Evolutionary conservation across 495 filamentous ascomycete species (phyloP).

Genomic region (Trichocladium antarcticum): DNA sequence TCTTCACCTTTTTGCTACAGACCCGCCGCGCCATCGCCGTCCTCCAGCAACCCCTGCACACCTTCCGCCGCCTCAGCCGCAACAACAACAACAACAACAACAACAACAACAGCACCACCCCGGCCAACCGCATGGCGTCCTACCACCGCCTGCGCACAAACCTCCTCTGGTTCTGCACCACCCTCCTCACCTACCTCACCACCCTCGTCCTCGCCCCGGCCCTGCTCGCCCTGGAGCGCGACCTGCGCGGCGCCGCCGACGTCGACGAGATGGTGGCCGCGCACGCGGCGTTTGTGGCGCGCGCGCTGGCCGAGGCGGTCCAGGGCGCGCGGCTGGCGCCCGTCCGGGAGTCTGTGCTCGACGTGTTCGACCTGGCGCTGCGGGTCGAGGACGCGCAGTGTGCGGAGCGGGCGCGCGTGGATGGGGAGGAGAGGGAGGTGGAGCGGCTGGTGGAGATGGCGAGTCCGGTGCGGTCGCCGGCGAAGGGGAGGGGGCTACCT

Average conservation of each 20-base stretch:
- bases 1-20: slow-evolving; percentile 69
- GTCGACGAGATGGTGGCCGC: slow-evolving; percentile 70
- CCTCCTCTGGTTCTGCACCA: slow-evolving; percentile 69
- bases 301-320: slow-evolving; percentile 53
- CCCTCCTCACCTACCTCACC: slow-evolving; percentile 62
- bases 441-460: slow-evolving; percentile 25
- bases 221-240: slow-evolving; percentile 39
- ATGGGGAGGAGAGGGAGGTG: slow-evolving; percentile 33
- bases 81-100: slow-evolving; percentile 12
- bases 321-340: slow-evolving; percentile 51
- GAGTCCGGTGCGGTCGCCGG: slow-evolving; percentile 8
- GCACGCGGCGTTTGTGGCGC: slow-evolving; percentile 52
- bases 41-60: slow-evolving; percentile 47
- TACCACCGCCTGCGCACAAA: slow-evolving; percentile 59
- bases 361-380: slow-evolving; percentile 49
- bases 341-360: slow-evolving; percentile 54
- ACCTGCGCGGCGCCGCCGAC: slow-evolving; percentile 52
- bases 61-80: too few relatives aligned
- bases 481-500: background rate
- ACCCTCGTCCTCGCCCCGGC: slow-evolving; percentile 56
- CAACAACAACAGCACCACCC: slow-evolving; percentile 21
- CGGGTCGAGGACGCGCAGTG: slow-evolving; percentile 39
- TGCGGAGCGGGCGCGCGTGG: slow-evolving; percentile 27
- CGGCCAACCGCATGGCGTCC: too few relatives aligned
- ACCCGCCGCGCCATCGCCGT: slow-evolving; percentile 59